Evolutionary conservation across 441 rosid genomes (phyloP).

Genomic region (Pelargonium cotyledonis): DNA sequence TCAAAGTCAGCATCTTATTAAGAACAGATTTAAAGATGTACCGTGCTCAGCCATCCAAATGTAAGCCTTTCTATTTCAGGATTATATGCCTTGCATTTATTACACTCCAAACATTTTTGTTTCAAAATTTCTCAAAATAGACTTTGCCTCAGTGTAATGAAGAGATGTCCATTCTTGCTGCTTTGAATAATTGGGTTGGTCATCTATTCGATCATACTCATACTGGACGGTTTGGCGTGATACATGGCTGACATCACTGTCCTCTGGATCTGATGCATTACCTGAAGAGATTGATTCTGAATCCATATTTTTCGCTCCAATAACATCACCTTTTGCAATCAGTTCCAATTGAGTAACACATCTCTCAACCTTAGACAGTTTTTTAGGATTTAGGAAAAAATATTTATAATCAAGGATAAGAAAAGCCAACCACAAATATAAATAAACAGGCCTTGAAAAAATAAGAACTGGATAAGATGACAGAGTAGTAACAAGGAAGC

Average conservation of each 20-base stretch:
- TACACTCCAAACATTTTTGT: slow-evolving; percentile 33
- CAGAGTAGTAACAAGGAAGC: too few relatives aligned
- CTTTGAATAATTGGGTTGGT: slow-evolving; percentile 24
- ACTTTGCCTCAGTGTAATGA: slow-evolving; percentile 65
- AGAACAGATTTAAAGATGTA: slow-evolving; percentile 24
- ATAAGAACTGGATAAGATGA: too few relatives aligned
- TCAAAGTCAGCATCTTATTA: too few relatives aligned
- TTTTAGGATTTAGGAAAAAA: too few relatives aligned
- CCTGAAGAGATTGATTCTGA: slow-evolving; percentile 17
- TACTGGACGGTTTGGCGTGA: slow-evolving; percentile 14
- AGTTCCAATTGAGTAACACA: slow-evolving; percentile 62
- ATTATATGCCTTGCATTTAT: slow-evolving; percentile 36
- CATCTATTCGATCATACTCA: slow-evolving; percentile 22
- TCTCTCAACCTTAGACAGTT: slow-evolving; percentile 43
- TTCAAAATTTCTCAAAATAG: slow-evolving; percentile 42
- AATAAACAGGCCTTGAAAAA: too few relatives aligned
- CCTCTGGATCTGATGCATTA: slow-evolving; percentile 33
- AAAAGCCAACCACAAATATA: too few relatives aligned
- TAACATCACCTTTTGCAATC: slow-evolving; percentile 72
- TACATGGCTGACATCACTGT: slow-evolving; percentile 34
- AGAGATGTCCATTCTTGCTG: slow-evolving; percentile 76
- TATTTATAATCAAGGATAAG: too few relatives aligned
- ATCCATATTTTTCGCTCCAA: slow-evolving; percentile 56
- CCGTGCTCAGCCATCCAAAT: slow-evolving; percentile 83
- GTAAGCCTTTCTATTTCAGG: slow-evolving; percentile 58